Evolutionary conservation across 1,284 basidiomycete species (phyloP).

Genomic region (Rhodotorula sp.): DNA sequence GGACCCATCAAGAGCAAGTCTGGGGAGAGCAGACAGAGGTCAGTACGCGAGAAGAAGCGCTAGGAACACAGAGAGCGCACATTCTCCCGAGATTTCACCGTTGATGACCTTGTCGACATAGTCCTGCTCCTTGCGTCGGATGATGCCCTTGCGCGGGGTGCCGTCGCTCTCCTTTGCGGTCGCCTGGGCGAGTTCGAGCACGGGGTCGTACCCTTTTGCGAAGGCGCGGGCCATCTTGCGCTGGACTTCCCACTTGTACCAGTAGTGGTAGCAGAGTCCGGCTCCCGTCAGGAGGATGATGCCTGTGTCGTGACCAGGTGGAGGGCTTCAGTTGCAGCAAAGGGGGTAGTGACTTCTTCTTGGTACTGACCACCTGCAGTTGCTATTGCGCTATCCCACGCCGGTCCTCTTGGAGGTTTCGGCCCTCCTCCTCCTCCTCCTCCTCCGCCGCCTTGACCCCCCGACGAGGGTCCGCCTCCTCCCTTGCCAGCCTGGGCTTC

Average conservation of each 20-base stretch:
- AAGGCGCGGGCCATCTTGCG: slow-evolving; percentile 45
- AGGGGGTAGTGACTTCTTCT: background rate
- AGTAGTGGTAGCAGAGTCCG: slow-evolving; percentile 35
- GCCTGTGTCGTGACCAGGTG: background rate
- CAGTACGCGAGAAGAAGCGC: background rate
- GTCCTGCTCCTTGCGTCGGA: slow-evolving; percentile 42
- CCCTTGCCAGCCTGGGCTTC: background rate
- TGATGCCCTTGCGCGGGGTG: slow-evolving; percentile 18
- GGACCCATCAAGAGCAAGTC: slow-evolving; percentile 38
- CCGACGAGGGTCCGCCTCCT: slow-evolving; percentile 5
- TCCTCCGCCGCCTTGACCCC: background rate
- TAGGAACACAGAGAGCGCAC: background rate
- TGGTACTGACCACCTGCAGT: slow-evolving; percentile 24
- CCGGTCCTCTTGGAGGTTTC: background rate
- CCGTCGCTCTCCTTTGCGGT: slow-evolving; percentile 18
- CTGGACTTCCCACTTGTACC: slow-evolving; percentile 45
- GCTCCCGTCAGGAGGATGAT: slow-evolving; percentile 19
- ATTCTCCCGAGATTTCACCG: slow-evolving; percentile 43
- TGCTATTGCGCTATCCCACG: slow-evolving; percentile 26
- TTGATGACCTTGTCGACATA: slow-evolving; percentile 43
- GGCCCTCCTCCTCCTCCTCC: slow-evolving; percentile 15
- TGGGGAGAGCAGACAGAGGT: background rate
- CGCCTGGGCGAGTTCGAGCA: slow-evolving; percentile 42
- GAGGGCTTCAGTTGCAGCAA: background rate
- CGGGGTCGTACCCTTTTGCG: slow-evolving; percentile 43